These are phyloP conservation scores for Paramecium sonneborni DNA, from an alignment of 73 alveolate species.

Conservation along the genomic window DNA sequence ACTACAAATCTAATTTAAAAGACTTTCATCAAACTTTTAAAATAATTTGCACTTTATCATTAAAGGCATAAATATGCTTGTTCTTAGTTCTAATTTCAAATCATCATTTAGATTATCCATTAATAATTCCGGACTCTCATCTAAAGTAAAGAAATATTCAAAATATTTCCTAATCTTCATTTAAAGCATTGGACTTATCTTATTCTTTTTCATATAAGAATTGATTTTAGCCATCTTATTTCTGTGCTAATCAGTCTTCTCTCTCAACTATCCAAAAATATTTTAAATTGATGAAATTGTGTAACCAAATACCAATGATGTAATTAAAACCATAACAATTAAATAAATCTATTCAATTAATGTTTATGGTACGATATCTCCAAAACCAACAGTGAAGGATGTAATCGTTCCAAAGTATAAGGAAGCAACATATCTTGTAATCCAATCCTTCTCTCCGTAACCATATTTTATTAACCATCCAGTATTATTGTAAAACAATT, in stretches of 20 bases:
- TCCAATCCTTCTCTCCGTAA: conserved; percentile 31
- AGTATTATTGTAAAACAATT: not conserved
- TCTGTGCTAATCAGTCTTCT: conserved; percentile 19
- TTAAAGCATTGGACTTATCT: not conserved
- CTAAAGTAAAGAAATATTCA: not conserved
- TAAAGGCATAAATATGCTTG: not conserved
- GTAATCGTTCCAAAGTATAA: conserved; percentile 55
- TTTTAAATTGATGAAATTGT: conserved; percentile 47
- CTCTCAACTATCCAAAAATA: conserved; percentile 44
- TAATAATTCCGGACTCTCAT: not conserved
- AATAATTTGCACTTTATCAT: not conserved
- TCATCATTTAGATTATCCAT: conserved; percentile 23
- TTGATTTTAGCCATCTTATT: conserved; percentile 17
- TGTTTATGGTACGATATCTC: conserved; percentile 55
- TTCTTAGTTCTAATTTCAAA: conserved; percentile 2
- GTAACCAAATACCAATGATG: conserved; percentile 51
- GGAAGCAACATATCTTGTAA: conserved; percentile 33
- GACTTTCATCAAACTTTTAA: not conserved
- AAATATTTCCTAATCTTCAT: conserved; percentile 8
- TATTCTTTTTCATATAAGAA: conserved; percentile 11
- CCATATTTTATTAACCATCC: conserved; percentile 53
- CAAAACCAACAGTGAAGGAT: conserved; percentile 55
- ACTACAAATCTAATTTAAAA: not conserved
- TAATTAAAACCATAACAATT: conserved; percentile 38
- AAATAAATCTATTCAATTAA: conserved; percentile 41